Base-by-base conservation (phyloP, 2,329 filamentous ascomycete genomes). In the Aureobasidium sp. region DNA sequence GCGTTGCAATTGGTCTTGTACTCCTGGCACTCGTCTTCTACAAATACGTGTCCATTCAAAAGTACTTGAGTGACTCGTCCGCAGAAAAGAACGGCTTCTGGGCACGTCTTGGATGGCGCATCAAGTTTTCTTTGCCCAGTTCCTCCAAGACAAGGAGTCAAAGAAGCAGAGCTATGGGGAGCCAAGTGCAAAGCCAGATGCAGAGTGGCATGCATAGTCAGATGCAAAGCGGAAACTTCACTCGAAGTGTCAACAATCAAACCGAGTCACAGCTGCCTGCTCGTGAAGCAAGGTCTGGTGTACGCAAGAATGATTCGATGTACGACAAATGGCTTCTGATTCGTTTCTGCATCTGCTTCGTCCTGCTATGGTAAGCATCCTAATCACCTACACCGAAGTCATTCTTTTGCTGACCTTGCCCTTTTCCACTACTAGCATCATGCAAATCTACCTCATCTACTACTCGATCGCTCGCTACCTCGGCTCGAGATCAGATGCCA, bases 331-430 rank as follows among this genome's bases (percentile, higher is more conserved):
- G 66, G 66, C 59, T 67, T 1, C 17, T 67, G 13, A 37, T 66
- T 36, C 66, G 66, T 41, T 67, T 67, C 47, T 62, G 56, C 2
- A 61, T 66, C 39, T 63, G 62, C 15, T 67, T 66, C 34, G 32
- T 65, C 20, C 48, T 63, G 8, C 39, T 67, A 3, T 50, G 59
- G 64, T 65, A 26, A 60, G 64, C n/a, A n/a, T 6, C 46, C 4
- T 15, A 17, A 29, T 8, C 13, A 3, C 9, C 15, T 5, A 6
- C 8, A 4, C 5, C 26, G 4, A 29, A 1, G 9, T 53, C 7
- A 1, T 3, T 12, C 39, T 17, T 46, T 26, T 7, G 20, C 32
- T 44, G 13, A 51, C 10, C 20, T 5, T 24, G n/a, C 20, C 20
- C 20, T 20, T 20, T 20, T 20, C 20, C 20, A 17, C 5, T 24